phyloP scores from a whole-genome alignment of 2,329 filamentous ascomycete genomes.

The Dactylellina drechsleri region DNA sequence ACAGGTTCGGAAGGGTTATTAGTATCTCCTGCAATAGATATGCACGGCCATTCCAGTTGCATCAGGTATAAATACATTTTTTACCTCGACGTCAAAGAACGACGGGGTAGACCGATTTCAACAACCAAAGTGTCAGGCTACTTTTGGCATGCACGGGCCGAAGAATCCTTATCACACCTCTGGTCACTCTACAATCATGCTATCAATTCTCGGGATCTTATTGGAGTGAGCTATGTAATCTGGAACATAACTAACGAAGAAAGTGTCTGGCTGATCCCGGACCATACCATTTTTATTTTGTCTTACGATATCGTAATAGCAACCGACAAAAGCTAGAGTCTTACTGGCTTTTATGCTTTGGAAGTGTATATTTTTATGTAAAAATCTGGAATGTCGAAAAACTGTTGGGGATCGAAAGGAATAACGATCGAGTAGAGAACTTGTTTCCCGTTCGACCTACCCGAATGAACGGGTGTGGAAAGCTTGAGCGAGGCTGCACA shows the following conservation, averaged over 20 bases:
- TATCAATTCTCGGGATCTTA: conserved; percentile 2
- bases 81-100: conserved; percentile 27
- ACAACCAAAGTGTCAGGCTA: conserved; percentile 7
- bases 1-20: conserved; percentile 1
- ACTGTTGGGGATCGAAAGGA: conserved; percentile 14
- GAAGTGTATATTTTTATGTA: neutral
- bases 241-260: neutral
- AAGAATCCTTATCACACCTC: conserved; percentile 30
- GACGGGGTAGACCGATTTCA: conserved; percentile 24
- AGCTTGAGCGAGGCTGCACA: conserved; percentile 21
- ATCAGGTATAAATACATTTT: conserved; percentile 37
- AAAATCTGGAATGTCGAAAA: neutral
- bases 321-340: neutral
- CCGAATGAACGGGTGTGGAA: neutral
- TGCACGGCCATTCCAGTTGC: conserved; percentile 48
- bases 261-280: neutral
- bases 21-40: conserved; percentile 20
- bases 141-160: conserved; percentile 26
- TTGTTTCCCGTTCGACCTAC: conserved; percentile 12
- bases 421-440: neutral
- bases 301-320: conserved; percentile 50
- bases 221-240: neutral
- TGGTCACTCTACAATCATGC: conserved; percentile 31
- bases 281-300: conserved; percentile 15
- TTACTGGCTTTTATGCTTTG: too few species aligned